phyloP scores from a whole-genome alignment of 768 basidiomycete species.

The Pisolithus microcarpus region DNA sequence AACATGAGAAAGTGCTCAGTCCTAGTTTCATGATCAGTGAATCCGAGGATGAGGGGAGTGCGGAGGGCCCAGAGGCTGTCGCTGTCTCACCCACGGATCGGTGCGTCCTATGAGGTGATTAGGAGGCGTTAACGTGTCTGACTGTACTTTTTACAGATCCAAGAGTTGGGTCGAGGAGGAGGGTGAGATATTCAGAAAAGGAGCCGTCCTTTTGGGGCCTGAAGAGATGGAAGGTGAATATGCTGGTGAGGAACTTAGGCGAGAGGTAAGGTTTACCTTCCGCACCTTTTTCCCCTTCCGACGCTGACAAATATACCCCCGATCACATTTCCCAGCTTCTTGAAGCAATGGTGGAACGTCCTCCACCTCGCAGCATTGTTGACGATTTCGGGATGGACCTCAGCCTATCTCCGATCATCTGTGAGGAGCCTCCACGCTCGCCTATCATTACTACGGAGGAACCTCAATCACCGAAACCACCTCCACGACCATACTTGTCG shows the following conservation, averaged over 20 bases:
- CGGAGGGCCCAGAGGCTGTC: constrained; percentile 27
- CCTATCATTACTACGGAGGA: constrained; percentile 12
- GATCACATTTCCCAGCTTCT: constrained; percentile 46
- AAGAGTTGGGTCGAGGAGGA: constrained; percentile 88
- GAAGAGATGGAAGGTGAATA: constrained; percentile 89
- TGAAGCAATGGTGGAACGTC: constrained; percentile 80
- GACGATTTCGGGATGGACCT: constrained; percentile 52
- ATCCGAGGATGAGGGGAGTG: constrained; percentile 44
- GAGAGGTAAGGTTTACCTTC: constrained; percentile 44
- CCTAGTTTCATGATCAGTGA: constrained; percentile 51
- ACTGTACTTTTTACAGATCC: constrained; percentile 37
- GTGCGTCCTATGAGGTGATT: constrained; percentile 13
- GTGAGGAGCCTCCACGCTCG: constrained; percentile 14
- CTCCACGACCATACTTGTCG: constrained; percentile 54
- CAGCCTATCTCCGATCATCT: constrained; percentile 3
- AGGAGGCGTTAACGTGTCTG: not conserved
- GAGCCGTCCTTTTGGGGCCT: constrained; percentile 66
- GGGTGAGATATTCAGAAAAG: constrained; percentile 93
- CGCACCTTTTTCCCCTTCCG: not conserved
- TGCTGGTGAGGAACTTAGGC: constrained; percentile 81
- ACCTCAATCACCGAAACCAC: constrained; percentile 34
- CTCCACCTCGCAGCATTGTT: constrained; percentile 64
- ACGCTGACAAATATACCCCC: not conserved
- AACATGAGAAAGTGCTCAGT: constrained; percentile 63
- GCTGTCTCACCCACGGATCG: constrained; percentile 36